These are phyloP conservation scores for Asterochloris erici DNA, from an alignment of 139 green algal species.

Conservation along the genomic window DNA sequence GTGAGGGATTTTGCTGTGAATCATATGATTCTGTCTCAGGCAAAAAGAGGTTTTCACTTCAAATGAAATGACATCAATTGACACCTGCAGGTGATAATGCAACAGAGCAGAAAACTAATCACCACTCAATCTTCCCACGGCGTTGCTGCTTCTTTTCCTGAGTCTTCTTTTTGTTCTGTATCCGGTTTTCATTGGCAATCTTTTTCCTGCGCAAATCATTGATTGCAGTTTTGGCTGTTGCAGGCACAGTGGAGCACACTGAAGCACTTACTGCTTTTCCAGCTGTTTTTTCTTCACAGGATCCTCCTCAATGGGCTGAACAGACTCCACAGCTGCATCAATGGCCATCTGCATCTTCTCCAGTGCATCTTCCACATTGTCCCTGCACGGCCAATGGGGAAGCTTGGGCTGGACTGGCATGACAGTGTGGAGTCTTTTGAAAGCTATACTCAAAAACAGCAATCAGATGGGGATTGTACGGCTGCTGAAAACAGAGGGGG, in stretches of 20 bases:
- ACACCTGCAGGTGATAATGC: too few species aligned
- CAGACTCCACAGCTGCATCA: slow-evolving; percentile 67
- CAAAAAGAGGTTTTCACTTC: too few species aligned
- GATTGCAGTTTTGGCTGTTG: background rate
- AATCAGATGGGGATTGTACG: background rate
- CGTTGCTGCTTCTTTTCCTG: slow-evolving; percentile 77
- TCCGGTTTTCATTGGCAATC: slow-evolving; percentile 67
- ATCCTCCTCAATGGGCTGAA: slow-evolving; percentile 71
- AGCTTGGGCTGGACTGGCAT: background rate
- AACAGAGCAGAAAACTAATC: background rate
- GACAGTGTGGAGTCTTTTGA: background rate
- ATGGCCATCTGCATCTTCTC: slow-evolving; percentile 86
- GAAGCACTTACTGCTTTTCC: slow-evolving; percentile 49
- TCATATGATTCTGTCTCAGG: too few species aligned
- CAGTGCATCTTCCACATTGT: slow-evolving; percentile 89
- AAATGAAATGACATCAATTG: too few species aligned
- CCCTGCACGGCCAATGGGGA: slow-evolving; percentile 46
- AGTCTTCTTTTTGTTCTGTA: slow-evolving; percentile 76
- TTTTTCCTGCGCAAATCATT: slow-evolving; percentile 48
- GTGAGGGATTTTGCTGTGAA: too few species aligned
- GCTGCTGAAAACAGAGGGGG: too few species aligned
- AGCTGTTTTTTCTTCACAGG: slow-evolving; percentile 76
- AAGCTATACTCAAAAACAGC: background rate
- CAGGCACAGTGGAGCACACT: background rate
- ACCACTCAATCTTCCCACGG: slow-evolving; percentile 57